These are phyloP conservation scores for Penicillium sp. DNA, from an alignment of 2,329 filamentous ascomycete species.

Conservation along the genomic window DNA sequence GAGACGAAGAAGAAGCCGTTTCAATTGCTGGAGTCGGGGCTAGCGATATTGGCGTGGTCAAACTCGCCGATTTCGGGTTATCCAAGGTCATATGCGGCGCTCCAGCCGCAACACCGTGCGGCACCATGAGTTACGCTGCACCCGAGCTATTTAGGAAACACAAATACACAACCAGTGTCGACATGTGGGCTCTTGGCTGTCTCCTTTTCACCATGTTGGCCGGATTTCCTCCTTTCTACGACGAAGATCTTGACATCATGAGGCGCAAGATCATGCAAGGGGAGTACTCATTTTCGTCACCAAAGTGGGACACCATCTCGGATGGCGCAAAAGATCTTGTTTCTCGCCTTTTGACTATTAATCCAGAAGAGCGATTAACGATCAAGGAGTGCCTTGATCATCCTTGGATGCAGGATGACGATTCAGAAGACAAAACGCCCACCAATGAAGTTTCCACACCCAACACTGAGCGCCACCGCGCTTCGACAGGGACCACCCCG, in stretches of 20 bases:
- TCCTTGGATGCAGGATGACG: conserved; percentile 7
- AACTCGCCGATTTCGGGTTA: conserved; percentile 12
- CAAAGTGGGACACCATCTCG: conserved; percentile 11
- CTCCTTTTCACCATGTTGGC: conserved; percentile 9
- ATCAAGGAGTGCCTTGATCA: conserved; percentile 11
- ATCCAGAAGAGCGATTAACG: conserved; percentile 5
- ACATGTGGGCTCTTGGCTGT: conserved; percentile 16
- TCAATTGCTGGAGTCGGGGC: conserved; percentile 1
- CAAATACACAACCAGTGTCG: conserved; percentile 11
- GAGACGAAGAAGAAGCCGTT: conserved; percentile 11
- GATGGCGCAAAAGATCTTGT: conserved; percentile 11
- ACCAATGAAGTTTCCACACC: not conserved
- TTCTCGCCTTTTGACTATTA: conserved; percentile 4
- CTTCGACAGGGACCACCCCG: not conserved
- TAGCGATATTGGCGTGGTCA: conserved; percentile 9
- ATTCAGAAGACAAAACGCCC: not conserved
- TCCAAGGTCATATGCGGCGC: conserved; percentile 9
- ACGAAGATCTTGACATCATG: conserved; percentile 9
- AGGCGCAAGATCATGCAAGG: conserved; percentile 6
- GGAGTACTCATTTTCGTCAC: conserved; percentile 8
- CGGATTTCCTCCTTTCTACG: conserved; percentile 15
- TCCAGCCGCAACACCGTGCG: conserved; percentile 10
- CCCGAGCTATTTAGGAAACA: conserved; percentile 11
- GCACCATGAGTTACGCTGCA: conserved; percentile 12
- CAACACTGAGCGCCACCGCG: not conserved